Conservation (phyloP, 257 asterid species). For the Catharanthus roseus region DNA sequence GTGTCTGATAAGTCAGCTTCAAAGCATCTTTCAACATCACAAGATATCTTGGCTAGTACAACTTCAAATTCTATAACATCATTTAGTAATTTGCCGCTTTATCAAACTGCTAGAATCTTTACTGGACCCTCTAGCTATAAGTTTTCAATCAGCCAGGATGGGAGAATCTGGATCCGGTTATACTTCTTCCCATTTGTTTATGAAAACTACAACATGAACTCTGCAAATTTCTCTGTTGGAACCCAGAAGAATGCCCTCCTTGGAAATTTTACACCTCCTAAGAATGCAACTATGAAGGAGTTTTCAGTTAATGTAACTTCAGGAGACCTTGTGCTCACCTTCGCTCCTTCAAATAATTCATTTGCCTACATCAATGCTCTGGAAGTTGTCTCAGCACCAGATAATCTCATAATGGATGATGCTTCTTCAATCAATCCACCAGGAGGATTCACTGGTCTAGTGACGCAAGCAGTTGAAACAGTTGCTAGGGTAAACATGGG, state of each 20-base stretch:
- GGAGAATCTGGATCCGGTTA: slow-evolving; percentile 46
- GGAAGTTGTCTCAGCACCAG: slow-evolving; percentile 66
- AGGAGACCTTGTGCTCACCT: slow-evolving; percentile 42
- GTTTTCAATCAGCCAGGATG: slow-evolving; percentile 27
- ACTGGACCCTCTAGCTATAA: slow-evolving; percentile 27
- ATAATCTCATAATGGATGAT: slow-evolving; percentile 47
- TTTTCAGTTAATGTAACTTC: slow-evolving; percentile 40
- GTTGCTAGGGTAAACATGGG: slow-evolving; percentile 80
- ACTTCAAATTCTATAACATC: slow-evolving; percentile 20
- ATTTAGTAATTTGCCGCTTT: slow-evolving; percentile 21
- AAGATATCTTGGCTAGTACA: slow-evolving; percentile 29
- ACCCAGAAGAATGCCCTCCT: slow-evolving; percentile 33
- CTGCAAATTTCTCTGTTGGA: slow-evolving; percentile 36
- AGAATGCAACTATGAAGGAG: slow-evolving; percentile 32
- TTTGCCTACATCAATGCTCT: slow-evolving; percentile 62
- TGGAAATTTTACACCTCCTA: slow-evolving; percentile 37
- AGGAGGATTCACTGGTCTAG: slow-evolving; percentile 41
- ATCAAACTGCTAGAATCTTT: slow-evolving; percentile 39
- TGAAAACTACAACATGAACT: slow-evolving; percentile 24
- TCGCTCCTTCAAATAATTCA: slow-evolving; percentile 45
- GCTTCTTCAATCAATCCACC: slow-evolving; percentile 40
- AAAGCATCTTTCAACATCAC: slow-evolving; percentile 28
- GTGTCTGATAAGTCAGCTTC: slow-evolving; percentile 37
- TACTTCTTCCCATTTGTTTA: slow-evolving; percentile 40
- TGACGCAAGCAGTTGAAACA: slow-evolving; percentile 50